Conservation (phyloP, 495 filamentous ascomycete species). For the Cercophora sp. region DNA sequence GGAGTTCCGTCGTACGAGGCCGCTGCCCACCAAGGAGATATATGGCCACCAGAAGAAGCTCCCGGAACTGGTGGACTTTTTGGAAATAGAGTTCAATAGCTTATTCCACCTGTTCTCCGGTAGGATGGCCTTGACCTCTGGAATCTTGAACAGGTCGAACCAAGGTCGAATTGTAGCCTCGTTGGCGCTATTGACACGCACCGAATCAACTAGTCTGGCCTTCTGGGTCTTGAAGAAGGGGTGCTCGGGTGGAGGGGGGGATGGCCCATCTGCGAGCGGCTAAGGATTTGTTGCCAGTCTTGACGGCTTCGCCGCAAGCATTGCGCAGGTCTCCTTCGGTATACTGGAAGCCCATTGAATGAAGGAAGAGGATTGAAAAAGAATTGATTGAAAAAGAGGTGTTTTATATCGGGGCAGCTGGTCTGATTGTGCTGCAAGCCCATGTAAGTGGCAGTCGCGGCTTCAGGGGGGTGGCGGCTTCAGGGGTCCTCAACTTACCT, state of each 20-base stretch:
- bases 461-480: too few species aligned
- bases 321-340: not conserved
- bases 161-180: not conserved
- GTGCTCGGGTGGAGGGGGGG: not conserved
- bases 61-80: too few species aligned
- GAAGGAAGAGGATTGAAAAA: not conserved
- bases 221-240: not conserved
- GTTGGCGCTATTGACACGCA: not conserved
- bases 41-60: too few species aligned
- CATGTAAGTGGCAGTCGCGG: too few species aligned
- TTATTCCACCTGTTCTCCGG: not conserved
- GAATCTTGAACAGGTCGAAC: not conserved
- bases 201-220: not conserved
- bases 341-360: not conserved
- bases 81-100: too few species aligned
- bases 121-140: not conserved
- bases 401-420: not conserved
- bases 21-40: too few species aligned
- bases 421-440: too few species aligned
- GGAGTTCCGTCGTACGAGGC: too few species aligned
- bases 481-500: too few species aligned
- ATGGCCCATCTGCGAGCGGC: not conserved
- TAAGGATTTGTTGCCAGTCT: not conserved
- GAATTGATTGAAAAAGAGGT: not conserved
- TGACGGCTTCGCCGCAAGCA: not conserved